Conservation (phyloP, 176 grass and related monocot species). For the Raddia guianensis region DNA sequence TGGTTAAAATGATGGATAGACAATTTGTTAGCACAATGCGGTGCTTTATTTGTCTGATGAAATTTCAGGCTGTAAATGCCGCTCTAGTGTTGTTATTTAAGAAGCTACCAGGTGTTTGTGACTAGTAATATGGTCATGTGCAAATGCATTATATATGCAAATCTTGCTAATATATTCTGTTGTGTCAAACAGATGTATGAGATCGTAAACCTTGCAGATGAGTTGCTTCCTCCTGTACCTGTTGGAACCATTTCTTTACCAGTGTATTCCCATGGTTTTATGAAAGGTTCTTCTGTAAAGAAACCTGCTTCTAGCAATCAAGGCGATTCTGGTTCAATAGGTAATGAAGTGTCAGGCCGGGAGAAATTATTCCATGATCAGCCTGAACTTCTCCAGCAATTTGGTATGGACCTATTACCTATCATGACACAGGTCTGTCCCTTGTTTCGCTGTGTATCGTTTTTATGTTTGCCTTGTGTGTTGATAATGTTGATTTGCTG, state of each 20-base stretch:
- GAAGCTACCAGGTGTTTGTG: conserved; percentile 3
- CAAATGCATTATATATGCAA: conserved; percentile 18
- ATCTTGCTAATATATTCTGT: conserved; percentile 21
- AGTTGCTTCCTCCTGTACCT: conserved; percentile 80
- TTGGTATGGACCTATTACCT: conserved; percentile 85
- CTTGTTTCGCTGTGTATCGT: not conserved
- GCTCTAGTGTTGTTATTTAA: not conserved
- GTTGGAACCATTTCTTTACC: conserved; percentile 74
- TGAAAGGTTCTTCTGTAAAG: conserved; percentile 61
- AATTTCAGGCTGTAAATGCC: not conserved
- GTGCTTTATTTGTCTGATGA: not conserved
- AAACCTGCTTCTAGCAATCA: conserved; percentile 59
- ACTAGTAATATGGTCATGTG: conserved; percentile 25
- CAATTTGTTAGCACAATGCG: not conserved
- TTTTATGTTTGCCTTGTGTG: conserved; percentile 8
- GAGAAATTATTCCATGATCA: conserved; percentile 82
- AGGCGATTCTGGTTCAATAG: conserved; percentile 42
- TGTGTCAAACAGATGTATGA: conserved; percentile 71
- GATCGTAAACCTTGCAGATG: conserved; percentile 85
- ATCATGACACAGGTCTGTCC: conserved; percentile 69
- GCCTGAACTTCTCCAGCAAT: conserved; percentile 89
- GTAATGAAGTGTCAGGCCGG: conserved; percentile 55
- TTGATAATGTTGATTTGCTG: conserved; percentile 25
- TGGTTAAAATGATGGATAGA: not conserved
- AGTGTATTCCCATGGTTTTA: conserved; percentile 45